Conservation (phyloP, 2,329 filamentous ascomycete genomes). For the Colletotrichum tofieldiae region DNA sequence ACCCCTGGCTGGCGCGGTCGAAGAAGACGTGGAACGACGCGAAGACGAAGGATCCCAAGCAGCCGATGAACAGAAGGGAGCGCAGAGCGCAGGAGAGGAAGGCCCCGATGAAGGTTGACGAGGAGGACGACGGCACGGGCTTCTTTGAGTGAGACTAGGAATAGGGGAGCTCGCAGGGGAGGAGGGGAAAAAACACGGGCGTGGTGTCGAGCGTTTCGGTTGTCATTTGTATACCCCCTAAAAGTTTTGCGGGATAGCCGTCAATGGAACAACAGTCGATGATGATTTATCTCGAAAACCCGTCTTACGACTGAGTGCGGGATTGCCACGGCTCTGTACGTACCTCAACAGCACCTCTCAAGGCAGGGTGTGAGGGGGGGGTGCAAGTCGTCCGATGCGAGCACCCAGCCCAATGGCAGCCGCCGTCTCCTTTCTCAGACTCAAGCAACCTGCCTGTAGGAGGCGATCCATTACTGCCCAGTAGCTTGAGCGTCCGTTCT, state of each 20-base stretch:
- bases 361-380: neutral
- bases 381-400: constrained; percentile 2
- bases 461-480: neutral
- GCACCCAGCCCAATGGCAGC: neutral
- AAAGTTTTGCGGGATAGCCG: constrained; percentile 29
- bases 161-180: neutral
- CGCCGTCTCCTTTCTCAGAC: neutral
- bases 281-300: neutral
- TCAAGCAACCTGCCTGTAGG: neutral
- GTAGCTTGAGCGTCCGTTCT: neutral
- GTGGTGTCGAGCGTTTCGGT: constrained; percentile 36
- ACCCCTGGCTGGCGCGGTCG: constrained; percentile 46
- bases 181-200: neutral
- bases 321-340: neutral
- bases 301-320: neutral
- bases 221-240: constrained; percentile 38
- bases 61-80: constrained; percentile 33
- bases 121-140: constrained; percentile 68
- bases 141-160: constrained; percentile 67
- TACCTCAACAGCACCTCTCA: neutral
- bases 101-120: constrained; percentile 54
- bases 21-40: constrained; percentile 16
- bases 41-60: constrained; percentile 46
- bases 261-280: constrained; percentile 19
- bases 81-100: constrained; percentile 49